phyloP scores from a whole-genome alignment of 371 early-diverging fungal genomes.

The Mucor lusitanicus region DNA sequence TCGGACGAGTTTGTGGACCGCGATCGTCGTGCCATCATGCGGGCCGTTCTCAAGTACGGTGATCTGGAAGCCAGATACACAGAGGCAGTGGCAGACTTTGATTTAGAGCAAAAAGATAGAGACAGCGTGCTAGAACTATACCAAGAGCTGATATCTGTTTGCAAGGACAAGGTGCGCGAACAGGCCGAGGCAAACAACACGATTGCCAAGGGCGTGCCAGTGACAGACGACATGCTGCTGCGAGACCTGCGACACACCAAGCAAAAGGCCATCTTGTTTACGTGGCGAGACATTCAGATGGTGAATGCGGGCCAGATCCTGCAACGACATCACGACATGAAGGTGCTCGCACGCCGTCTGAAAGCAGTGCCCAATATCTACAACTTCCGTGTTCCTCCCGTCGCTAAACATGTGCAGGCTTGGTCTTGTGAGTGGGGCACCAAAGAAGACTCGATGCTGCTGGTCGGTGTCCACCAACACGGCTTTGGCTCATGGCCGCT shows the following conservation, averaged over 20 bases:
- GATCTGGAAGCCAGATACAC: constrained; percentile 75
- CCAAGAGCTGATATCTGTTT: constrained; percentile 69
- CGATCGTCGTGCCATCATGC: constrained; percentile 80
- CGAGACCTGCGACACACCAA: constrained; percentile 61
- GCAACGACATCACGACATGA: constrained; percentile 63
- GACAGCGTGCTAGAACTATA: constrained; percentile 59
- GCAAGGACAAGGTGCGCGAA: constrained; percentile 68
- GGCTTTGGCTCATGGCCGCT: constrained; percentile 94
- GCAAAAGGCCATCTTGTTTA: constrained; percentile 77
- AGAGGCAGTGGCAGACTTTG: constrained; percentile 78
- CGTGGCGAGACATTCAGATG: constrained; percentile 76
- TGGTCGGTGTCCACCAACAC: constrained; percentile 91
- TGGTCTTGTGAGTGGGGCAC: constrained; percentile 91
- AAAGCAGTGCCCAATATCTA: constrained; percentile 22
- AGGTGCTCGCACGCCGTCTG: constrained; percentile 41
- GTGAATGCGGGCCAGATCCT: constrained; percentile 84
- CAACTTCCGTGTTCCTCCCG: constrained; percentile 66
- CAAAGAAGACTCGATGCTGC: constrained; percentile 94
- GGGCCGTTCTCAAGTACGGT: constrained; percentile 82
- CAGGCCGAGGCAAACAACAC: constrained; percentile 27
- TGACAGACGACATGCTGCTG: constrained; percentile 42
- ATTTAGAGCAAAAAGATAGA: constrained; percentile 71
- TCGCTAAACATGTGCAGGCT: constrained; percentile 80
- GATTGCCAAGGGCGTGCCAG: background rate
- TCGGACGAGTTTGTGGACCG: constrained; percentile 66